Conservation (phyloP, 495 filamentous ascomycete genomes). For the Penicillium chermesinum region DNA sequence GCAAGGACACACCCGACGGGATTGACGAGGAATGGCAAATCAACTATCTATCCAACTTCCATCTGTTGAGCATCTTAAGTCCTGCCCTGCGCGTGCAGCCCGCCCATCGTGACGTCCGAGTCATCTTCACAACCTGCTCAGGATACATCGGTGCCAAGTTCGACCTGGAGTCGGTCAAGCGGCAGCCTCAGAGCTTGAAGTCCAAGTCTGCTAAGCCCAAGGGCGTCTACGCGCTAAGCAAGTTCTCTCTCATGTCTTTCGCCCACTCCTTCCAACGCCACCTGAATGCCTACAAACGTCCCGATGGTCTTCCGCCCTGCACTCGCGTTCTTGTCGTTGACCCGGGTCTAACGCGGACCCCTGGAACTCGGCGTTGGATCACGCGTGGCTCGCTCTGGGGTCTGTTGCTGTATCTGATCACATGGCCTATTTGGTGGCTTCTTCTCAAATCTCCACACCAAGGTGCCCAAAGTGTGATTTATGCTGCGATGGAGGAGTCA, state of each 20-base stretch:
- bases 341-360: constrained; percentile 77
- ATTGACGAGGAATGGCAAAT: constrained; percentile 87
- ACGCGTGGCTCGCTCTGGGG: constrained; percentile 81
- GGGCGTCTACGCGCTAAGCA: constrained; percentile 71
- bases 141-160: constrained; percentile 70
- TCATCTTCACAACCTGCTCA: constrained; percentile 82
- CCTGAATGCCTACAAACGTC: constrained; percentile 70
- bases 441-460: constrained; percentile 75
- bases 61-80: constrained; percentile 82
- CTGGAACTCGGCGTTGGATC: constrained; percentile 80
- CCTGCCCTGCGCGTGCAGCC: constrained; percentile 87
- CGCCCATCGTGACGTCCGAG: constrained; percentile 83
- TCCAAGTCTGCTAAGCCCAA: constrained; percentile 7
- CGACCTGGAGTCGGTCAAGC: constrained; percentile 43
- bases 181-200: constrained; percentile 12
- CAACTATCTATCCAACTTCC: constrained; percentile 94
- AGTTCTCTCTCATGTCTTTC: constrained; percentile 84
- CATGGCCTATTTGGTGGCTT: constrained; percentile 80
- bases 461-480: constrained; percentile 82
- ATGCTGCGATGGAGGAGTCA: constrained; percentile 74
- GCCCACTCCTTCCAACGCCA: constrained; percentile 86
- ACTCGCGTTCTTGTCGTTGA: constrained; percentile 78
- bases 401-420: constrained; percentile 67
- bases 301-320: constrained; percentile 76
- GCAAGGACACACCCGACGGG: constrained; percentile 62